Evolutionary conservation across 2,329 filamentous ascomycete species (phyloP).

Genomic region (Trichoderma sp.): DNA sequence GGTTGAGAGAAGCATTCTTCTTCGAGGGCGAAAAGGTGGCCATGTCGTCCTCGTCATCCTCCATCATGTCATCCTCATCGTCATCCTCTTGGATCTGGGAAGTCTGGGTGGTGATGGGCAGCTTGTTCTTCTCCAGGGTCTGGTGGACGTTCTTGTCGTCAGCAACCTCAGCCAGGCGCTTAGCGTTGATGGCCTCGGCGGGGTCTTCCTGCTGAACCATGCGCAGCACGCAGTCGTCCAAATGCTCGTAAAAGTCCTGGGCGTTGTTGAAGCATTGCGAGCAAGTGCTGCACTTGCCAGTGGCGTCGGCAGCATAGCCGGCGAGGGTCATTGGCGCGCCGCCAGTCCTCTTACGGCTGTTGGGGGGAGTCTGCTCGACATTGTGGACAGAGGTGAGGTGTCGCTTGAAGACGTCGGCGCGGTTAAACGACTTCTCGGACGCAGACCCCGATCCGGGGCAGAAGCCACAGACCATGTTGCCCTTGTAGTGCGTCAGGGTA

Average conservation of each 20-base stretch:
- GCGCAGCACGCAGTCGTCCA: slow-evolving; percentile 75
- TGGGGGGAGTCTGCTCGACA: slow-evolving; percentile 90
- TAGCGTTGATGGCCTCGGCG: slow-evolving; percentile 69
- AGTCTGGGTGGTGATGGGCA: slow-evolving; percentile 50
- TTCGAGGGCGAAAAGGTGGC: slow-evolving; percentile 44
- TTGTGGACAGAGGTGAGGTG: slow-evolving; percentile 89
- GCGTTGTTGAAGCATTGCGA: slow-evolving; percentile 87
- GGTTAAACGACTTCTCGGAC: slow-evolving; percentile 93
- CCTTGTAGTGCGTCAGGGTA: slow-evolving; percentile 94
- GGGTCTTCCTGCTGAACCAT: slow-evolving; percentile 74
- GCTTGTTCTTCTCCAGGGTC: slow-evolving; percentile 66
- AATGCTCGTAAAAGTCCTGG: slow-evolving; percentile 98
- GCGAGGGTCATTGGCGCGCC: slow-evolving; percentile 66
- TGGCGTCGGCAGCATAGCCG: slow-evolving; percentile 75
- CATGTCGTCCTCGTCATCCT: slow-evolving; percentile 52
- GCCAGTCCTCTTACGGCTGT: slow-evolving; percentile 75
- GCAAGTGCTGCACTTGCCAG: slow-evolving; percentile 95
- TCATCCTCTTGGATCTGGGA: slow-evolving; percentile 58
- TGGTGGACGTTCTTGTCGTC: slow-evolving; percentile 65
- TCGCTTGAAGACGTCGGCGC: slow-evolving; percentile 93
- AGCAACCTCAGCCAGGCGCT: slow-evolving; percentile 67
- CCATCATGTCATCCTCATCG: slow-evolving; percentile 56
- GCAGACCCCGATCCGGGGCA: slow-evolving; percentile 87
- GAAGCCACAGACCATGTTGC: slow-evolving; percentile 95
- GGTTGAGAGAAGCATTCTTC: slow-evolving; percentile 60